Conservation (phyloP, 1,284 basidiomycete genomes). For the Tylopilus orsonianus region DNA sequence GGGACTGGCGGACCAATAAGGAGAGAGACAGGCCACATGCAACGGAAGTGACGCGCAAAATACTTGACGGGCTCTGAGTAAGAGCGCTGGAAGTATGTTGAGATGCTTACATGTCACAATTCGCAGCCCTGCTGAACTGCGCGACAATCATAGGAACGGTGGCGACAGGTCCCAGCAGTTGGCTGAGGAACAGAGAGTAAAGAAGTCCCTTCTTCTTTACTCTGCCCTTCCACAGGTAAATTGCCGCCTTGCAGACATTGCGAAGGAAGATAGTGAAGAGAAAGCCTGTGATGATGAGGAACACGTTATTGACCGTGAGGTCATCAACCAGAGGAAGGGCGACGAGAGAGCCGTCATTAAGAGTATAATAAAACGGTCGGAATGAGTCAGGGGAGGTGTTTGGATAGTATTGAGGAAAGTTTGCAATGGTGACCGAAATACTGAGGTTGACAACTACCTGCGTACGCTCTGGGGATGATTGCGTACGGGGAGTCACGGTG, state of each 20-base stretch:
- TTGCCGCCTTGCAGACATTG: conserved; percentile 51
- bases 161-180: conserved; percentile 50
- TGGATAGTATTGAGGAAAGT: conserved; percentile 47
- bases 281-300: conserved; percentile 48
- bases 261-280: conserved; percentile 53
- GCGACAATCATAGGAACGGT: conserved; percentile 45
- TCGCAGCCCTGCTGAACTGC: conserved; percentile 42
- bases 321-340: conserved; percentile 48
- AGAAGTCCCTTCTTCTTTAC: conserved; percentile 64
- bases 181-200: conserved; percentile 55
- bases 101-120: conserved; percentile 39
- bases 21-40: conserved; percentile 43
- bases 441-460: conserved; percentile 50
- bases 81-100: not conserved
- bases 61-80: conserved; percentile 30
- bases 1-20: conserved; percentile 42
- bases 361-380: conserved; percentile 46
- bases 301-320: conserved; percentile 41
- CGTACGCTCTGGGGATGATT: conserved; percentile 21
- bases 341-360: conserved; percentile 60
- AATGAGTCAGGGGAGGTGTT: conserved; percentile 44
- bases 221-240: conserved; percentile 54
- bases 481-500: conserved; percentile 7
- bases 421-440: conserved; percentile 49
- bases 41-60: conserved; percentile 39